phyloP scores from a whole-genome alignment of 306 rosid genomes.

The Phaseolus lunatus region DNA sequence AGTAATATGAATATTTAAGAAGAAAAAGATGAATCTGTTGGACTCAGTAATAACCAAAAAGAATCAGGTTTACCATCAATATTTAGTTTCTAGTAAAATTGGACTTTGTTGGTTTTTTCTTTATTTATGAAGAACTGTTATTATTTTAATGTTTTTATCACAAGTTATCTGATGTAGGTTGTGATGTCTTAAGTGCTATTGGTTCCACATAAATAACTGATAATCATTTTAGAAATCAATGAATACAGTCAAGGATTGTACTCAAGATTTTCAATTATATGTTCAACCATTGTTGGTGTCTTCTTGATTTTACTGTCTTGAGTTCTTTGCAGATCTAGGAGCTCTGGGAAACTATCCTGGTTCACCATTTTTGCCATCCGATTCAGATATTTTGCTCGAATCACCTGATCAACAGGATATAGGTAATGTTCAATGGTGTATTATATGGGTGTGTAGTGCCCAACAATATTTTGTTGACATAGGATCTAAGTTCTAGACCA shows the following conservation, averaged over 20 bases:
- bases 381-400: conserved; percentile 89
- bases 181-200: conserved; percentile 7
- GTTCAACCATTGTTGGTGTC: not conserved
- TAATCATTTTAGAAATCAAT: conserved; percentile 17
- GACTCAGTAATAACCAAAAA: conserved; percentile 5
- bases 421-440: conserved; percentile 66
- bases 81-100: conserved; percentile 10
- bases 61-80: conserved; percentile 21
- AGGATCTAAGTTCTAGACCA: not conserved
- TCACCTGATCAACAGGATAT: conserved; percentile 95
- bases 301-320: conserved; percentile 21
- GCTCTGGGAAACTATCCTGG: conserved; percentile 92
- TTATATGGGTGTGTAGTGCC: too few relatives aligned
- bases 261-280: not conserved
- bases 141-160: not conserved
- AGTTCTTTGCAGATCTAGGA: conserved; percentile 82
- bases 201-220: conserved; percentile 27
- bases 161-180: conserved; percentile 14
- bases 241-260: conserved; percentile 6
- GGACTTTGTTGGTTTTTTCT: not conserved
- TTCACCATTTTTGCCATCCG: conserved; percentile 93
- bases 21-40: not conserved
- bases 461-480: not conserved
- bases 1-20: conserved; percentile 29
- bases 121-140: not conserved